Base-by-base conservation (phyloP, 257 asterid genomes). In the Penstemon davidsonii region DNA sequence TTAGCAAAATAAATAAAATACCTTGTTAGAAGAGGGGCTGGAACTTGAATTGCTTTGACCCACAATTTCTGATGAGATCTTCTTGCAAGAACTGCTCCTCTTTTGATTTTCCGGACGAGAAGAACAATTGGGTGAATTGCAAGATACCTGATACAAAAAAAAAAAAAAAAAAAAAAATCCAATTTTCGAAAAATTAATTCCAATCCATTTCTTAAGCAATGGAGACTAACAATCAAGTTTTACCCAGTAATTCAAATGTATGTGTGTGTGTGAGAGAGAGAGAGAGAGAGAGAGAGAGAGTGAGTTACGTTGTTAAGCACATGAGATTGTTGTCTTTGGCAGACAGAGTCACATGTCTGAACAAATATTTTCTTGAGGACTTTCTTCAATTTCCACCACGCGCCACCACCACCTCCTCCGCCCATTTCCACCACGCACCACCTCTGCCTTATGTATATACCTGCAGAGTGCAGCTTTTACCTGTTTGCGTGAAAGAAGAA, bases 321-420 rank as follows among this genome's bases (percentile, higher is more conserved):
- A 62, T 68, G 78, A 57, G 75, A 4, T 62, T 64, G 81, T 33
- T 80, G 85, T 53, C 40, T 57, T 43, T 77, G 79, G 68, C 90
- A 79, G 75, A 83, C 81, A 64, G 92, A 87, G 62, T 75, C 88
- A 75, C 98, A 89, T 33, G 94, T 82, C 69, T 81, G 88, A 4
- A 82, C 81, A 54, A 88, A 83, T 12, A 91, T 66, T 83, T 70
- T 89, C 88, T 64, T 85, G 59, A 91, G 95, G 56, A 85, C 97
- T 78, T 70, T 85, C 89, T 84, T 88, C 55, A 88, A 77, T 71
- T 76, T 85, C 76, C 85, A 69, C 36, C 88, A 81, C 33, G 76
- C 84, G 72, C 92, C 89, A 46, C 90, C 90, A 39, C 33, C 33
- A 5, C 80, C 75, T 61, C 65, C 88, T 49, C 85, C 87, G 73